Conservation (phyloP, 176 grass and related monocot species). For the Cenchrus purpureus region DNA sequence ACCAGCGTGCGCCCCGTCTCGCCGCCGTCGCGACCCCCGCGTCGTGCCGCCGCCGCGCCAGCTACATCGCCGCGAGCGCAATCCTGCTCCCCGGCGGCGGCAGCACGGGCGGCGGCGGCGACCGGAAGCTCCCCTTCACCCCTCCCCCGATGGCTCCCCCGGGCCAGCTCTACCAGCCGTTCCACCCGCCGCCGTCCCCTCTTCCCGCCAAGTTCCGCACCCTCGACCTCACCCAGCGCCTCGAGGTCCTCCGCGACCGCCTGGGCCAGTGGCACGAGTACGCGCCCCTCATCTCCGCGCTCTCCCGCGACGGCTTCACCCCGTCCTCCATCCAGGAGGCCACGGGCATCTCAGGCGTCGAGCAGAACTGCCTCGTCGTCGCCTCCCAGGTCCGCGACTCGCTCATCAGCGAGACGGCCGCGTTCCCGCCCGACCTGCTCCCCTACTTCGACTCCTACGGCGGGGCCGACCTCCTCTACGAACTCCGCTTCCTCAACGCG, state of each 20-base stretch:
- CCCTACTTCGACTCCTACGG: constrained; percentile 65
- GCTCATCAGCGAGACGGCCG: constrained; percentile 31
- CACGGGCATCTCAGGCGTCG: constrained; percentile 71
- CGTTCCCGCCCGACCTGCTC: constrained; percentile 56
- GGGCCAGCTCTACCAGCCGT: constrained; percentile 75
- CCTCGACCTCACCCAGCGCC: constrained; percentile 56
- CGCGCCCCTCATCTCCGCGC: constrained; percentile 66
- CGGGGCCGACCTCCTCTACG: constrained; percentile 77
- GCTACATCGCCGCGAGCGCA: constrained; percentile 33
- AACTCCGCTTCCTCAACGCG: constrained; percentile 74
- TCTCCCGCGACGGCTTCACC: constrained; percentile 73
- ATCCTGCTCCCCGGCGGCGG: constrained; percentile 42
- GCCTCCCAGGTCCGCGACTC: constrained; percentile 78
- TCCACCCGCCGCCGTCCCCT: constrained; percentile 66
- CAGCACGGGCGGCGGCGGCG: background rate
- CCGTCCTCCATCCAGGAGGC: constrained; percentile 84
- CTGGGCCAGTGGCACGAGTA: constrained; percentile 86
- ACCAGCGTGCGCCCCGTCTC: background rate
- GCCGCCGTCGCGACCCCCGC: background rate
- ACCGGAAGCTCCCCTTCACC: constrained; percentile 60
- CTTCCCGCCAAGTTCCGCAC: constrained; percentile 53
- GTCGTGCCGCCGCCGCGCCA: constrained; percentile 19
- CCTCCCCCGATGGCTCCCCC: constrained; percentile 48
- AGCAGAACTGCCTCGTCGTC: constrained; percentile 81
- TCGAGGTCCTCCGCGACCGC: constrained; percentile 70